Base-by-base conservation (phyloP, 139 green algal species). In the Auxenochlorella protothecoides region DNA sequence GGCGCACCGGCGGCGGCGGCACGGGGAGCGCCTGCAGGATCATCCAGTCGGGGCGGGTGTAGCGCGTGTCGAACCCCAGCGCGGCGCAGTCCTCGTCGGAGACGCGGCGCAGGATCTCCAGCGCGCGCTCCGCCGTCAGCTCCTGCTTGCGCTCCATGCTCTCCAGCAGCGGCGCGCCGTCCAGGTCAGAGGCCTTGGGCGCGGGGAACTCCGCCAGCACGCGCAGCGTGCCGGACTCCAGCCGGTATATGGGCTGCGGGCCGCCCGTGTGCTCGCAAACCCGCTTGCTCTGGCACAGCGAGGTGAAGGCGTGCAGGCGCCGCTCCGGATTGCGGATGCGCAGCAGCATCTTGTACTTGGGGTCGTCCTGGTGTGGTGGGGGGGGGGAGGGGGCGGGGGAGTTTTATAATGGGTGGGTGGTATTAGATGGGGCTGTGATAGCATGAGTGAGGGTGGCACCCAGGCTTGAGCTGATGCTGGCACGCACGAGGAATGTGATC, bases 21-120 rank as follows among this genome's bases (percentile, higher is more conserved):
- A 99, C 88, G 2, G 95, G 95, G 78, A 99, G 77, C 52, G 94
- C 90, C 2, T 86, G 91, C 54, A 97, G 81, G 64, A 99, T 85
- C 81, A 99, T 90, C 92, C 93, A 99, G 70, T 97, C 92, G 0
- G 95, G 95, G 14, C 92, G 86, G 16, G 83, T 82, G 71, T 79
- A 93, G 63, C 79, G 76, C 3, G 88, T 82, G 77, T 97, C 80
- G 64, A 99, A 93, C 53, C 95, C 95, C 77, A 99, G 76, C 3
- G 85, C 79, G 57, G 76, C 69, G 80, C 85, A 92, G 81, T 99
- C 95, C 73, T 98, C 93, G 68, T 96, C 90, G 16, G 76, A 85
- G 69, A 99, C 95, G 64, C 83, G 74, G 74, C 85, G 90, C 66
- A 99, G 76, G 65, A 99, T 98, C 69, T 94, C 84, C 61, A 93